Evolutionary conservation across 148 eudicot genomes (phyloP), one percentile per base, ranked within the genome.

Genomic region (Chenopodium quinoa): DNA sequence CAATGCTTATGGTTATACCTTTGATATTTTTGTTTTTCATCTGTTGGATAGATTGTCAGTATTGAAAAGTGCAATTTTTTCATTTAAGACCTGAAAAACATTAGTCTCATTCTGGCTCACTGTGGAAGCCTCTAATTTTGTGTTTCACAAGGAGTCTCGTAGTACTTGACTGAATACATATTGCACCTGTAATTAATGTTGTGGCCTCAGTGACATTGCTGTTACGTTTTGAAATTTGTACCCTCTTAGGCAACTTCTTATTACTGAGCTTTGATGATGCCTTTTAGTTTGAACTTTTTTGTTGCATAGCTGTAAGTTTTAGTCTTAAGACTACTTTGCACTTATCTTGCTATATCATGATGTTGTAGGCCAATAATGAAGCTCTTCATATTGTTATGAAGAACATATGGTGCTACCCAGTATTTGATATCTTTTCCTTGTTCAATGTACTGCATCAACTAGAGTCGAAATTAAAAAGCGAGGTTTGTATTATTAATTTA

Each of bases 371-470:
- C 44, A 77, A 89, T 83, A 84, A 77, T 40, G 80, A 72, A 60
- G 76, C 78, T 80, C 88, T 91, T 75, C 84, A 83, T 68, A 86
- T 77, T 48, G 80, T 84, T 19, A 85, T 93, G 94, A 88, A 88
- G 84, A 88, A 76, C 88, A 93, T 93, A 81, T 79, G 78, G 54
- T 92, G 94, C 75, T 81, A 76, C 82, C 86, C 92, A 23, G 90
- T 88, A 40, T 95, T 88, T 79, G 92, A 92, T 88, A 90, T 95
- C 71, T 95, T 89, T 64, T 81, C 89, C 37, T 86, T 95, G 75
- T 83, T 95, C 66, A 93, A 92, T 81, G 85, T 89, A 73, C 86
- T 93, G 32, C 94, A 85, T 76, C 91, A 91, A 81, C 84, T 93
- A 76, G 88, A 86, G 76, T 81, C 81, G 82, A 85, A 84, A 75